These are phyloP conservation scores for Domatiomyces catenatus DNA, from an alignment of 2,329 filamentous ascomycete genomes.

Conservation along the genomic window DNA sequence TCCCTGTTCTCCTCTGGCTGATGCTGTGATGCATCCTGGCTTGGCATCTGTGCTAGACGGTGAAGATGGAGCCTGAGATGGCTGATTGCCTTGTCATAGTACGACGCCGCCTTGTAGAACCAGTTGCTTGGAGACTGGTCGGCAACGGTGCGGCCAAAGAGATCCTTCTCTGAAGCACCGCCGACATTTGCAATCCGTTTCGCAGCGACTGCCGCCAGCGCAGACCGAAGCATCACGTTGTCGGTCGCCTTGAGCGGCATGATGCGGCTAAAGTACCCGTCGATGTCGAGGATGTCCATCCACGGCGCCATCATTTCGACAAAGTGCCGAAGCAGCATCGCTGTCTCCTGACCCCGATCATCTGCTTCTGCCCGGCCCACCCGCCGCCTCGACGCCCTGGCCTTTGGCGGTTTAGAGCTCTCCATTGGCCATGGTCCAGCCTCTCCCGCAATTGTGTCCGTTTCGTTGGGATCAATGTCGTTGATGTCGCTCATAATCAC, in stretches of 20 bases:
- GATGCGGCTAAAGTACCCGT: conserved; percentile 25
- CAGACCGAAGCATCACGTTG: conserved; percentile 22
- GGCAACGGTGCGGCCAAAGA: neutral
- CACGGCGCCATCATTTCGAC: conserved; percentile 24
- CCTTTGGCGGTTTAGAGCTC: neutral
- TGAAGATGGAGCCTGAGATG: conserved; percentile 29
- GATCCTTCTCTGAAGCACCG: neutral
- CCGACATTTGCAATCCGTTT: conserved; percentile 21
- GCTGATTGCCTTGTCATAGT: conserved; percentile 44
- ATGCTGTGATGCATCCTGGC: neutral
- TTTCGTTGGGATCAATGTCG: conserved; percentile 11
- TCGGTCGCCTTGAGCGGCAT: conserved; percentile 25
- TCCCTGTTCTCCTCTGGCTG: neutral
- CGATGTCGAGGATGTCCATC: conserved; percentile 27
- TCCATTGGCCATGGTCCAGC: neutral
- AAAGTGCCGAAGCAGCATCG: conserved; percentile 25
- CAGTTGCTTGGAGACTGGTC: conserved; percentile 28
- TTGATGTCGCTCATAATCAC: conserved; percentile 13
- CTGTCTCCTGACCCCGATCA: conserved; percentile 25
- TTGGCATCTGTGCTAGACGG: conserved; percentile 12
- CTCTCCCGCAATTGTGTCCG: neutral
- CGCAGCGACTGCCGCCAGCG: conserved; percentile 26
- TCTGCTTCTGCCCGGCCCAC: conserved; percentile 17
- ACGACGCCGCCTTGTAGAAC: conserved; percentile 45
- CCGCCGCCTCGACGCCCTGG: neutral